A percentile compares a stretch with the other conserved stretches of the same genome.
Conservation (phyloP, 495 filamentous ascomycete species). For the Podospora pseudocomata region DNA sequence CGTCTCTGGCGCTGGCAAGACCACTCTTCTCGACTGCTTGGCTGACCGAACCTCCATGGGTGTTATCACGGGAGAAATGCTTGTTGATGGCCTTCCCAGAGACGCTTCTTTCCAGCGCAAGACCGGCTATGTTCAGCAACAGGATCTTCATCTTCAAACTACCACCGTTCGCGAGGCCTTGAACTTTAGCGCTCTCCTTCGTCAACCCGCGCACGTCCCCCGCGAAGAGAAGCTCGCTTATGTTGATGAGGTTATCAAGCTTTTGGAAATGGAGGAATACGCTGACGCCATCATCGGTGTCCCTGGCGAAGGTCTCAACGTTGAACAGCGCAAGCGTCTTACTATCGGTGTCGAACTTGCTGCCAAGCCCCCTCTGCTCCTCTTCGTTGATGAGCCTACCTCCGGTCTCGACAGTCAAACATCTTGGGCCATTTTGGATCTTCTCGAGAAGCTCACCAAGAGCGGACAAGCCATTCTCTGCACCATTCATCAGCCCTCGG, state of each 20-base stretch:
- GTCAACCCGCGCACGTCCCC: slow-evolving; percentile 69
- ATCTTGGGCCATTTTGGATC: slow-evolving; percentile 75
- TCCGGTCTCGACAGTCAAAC: slow-evolving; percentile 83
- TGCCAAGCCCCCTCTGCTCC: slow-evolving; percentile 81
- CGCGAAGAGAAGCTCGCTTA: slow-evolving; percentile 76
- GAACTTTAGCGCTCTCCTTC: slow-evolving; percentile 75
- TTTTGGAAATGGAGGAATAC: slow-evolving; percentile 84
- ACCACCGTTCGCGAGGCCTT: slow-evolving; percentile 85
- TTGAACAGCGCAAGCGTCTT: slow-evolving; percentile 84
- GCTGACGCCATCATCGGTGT: slow-evolving; percentile 86
- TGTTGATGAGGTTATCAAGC: slow-evolving; percentile 85
- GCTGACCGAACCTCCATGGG: slow-evolving; percentile 82
- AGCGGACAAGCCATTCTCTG: slow-evolving; percentile 84
- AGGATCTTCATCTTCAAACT: slow-evolving; percentile 85
- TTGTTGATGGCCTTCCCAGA: slow-evolving; percentile 71
- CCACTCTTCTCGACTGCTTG: slow-evolving; percentile 66
- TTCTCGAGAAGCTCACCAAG: slow-evolving; percentile 77
- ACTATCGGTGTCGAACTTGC: slow-evolving; percentile 92
- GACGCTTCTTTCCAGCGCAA: slow-evolving; percentile 86
- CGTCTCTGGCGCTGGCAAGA: slow-evolving; percentile 70
- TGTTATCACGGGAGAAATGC: slow-evolving; percentile 79
- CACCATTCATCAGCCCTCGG: slow-evolving; percentile 91
- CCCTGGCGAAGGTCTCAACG: slow-evolving; percentile 84
- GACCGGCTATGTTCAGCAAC: slow-evolving; percentile 93
- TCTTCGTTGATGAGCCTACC: slow-evolving; percentile 90